Conservation (phyloP, 305 asterid genomes). For the Petunia hybrid region DNA sequence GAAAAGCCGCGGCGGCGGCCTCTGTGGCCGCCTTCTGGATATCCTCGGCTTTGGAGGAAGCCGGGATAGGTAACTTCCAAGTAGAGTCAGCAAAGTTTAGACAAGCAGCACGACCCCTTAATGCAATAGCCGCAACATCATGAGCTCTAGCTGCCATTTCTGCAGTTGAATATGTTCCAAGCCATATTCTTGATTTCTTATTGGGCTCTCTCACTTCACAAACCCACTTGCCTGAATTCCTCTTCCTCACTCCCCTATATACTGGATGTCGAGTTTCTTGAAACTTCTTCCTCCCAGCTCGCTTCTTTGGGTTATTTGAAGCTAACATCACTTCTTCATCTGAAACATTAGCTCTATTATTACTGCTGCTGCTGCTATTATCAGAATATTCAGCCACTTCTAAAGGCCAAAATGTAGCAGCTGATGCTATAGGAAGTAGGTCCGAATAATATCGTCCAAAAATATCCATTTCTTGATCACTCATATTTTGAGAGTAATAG, state of each 20-base stretch:
- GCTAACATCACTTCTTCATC: conserved; percentile 49
- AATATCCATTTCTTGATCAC: neutral
- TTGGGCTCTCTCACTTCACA: conserved; percentile 71
- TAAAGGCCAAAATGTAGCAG: no score
- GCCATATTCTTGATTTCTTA: conserved; percentile 66
- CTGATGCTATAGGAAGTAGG: neutral
- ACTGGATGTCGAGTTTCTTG: conserved; percentile 73
- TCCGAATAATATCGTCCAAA: neutral
- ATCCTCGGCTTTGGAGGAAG: conserved; percentile 55
- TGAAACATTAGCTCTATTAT: neutral
- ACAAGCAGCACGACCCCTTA: conserved; percentile 71
- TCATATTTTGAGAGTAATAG: neutral
- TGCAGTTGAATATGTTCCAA: conserved; percentile 60
- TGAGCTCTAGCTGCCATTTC: conserved; percentile 77
- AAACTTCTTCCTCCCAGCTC: conserved; percentile 69
- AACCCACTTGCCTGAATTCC: conserved; percentile 71
- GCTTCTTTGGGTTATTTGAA: conserved; percentile 55
- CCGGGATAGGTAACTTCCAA: conserved; percentile 64
- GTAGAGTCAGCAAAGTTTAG: conserved; percentile 77
- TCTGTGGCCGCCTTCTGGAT: conserved; percentile 46
- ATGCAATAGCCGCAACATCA: conserved; percentile 77
- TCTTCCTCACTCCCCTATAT: conserved; percentile 62
- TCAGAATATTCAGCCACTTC: neutral
- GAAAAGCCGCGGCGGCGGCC: conserved; percentile 34
- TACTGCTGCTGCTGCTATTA: neutral